Evolutionary conservation across 176 grass and related monocot genomes (phyloP).

Genomic region (Zizania latifolia): DNA sequence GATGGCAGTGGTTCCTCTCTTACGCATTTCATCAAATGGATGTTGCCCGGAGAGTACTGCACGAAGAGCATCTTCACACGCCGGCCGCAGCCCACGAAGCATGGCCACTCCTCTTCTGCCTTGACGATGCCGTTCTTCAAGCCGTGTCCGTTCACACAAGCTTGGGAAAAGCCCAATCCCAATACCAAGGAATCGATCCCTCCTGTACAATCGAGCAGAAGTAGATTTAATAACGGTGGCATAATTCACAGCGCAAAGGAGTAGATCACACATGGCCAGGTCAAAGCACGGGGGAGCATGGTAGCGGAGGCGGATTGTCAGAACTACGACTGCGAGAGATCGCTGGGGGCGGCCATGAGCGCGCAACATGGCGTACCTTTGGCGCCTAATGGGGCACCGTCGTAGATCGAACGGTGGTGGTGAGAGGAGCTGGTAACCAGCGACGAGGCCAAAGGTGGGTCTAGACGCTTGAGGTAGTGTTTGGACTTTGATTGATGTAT

Average conservation of each 20-base stretch:
- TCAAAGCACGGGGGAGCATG: background rate
- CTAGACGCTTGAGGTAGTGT: too few species aligned
- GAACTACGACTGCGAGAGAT: too few species aligned
- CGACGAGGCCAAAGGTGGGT: too few species aligned
- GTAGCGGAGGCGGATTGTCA: background rate
- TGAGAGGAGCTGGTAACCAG: too few species aligned
- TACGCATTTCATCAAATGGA: conserved; percentile 97
- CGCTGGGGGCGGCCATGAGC: too few species aligned
- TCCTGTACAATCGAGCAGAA: background rate
- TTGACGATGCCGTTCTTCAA: conserved; percentile 15
- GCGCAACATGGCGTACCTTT: too few species aligned
- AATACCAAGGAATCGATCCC: background rate
- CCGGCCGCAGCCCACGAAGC: conserved; percentile 70
- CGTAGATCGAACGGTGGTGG: too few species aligned
- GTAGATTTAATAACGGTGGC: too few species aligned
- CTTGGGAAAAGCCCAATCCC: background rate
- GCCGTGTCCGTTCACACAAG: background rate
- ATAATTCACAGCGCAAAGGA: background rate
- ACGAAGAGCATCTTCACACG: conserved; percentile 62
- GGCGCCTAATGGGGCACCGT: too few species aligned
- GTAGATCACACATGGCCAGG: too few species aligned
- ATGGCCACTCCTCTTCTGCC: conserved; percentile 21
- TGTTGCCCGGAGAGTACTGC: conserved; percentile 93
- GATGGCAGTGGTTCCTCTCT: background rate
- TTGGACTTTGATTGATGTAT: too few species aligned